Evolutionary conservation across 2,329 filamentous ascomycete genomes (phyloP), one percentile per base, ranked within the genome.

Genomic region (Ceratocystis eucalypticola): DNA sequence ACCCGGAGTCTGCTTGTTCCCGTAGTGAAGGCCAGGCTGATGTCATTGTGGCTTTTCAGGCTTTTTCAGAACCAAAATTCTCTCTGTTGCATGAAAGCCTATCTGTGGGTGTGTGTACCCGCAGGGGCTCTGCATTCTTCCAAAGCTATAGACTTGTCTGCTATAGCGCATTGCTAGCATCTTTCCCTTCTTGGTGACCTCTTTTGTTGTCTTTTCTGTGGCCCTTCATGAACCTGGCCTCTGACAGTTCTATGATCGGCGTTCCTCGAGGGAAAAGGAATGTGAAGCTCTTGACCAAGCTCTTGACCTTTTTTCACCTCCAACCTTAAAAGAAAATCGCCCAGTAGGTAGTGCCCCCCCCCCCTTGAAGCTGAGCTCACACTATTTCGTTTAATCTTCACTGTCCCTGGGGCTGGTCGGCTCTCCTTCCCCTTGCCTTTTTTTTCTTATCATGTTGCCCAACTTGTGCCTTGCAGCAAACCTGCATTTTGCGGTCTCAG

Each of bases 1-100:
- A 30, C 12, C 53, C 17, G 28, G 53, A 20, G 6, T 30, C 53
- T 59, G n/a, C 22, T 37, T 25, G 20, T 4, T 59, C 53, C 17
- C 25, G 37, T 12, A 1, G 53, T 33, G 17, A 59, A 33, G 4
- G 28, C 53, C 6, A 33, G 28, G 53, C 53, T 59, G 53, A 59
- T 59, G 53, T 59, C 53, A 59, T 59, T 59, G 53, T 33, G 28
- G 53, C 53, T 59, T 37, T 57, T 59, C 53, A 59, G 53, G 53
- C 28, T 25, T 28, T 28, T 53, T 53, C 48, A 53, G 48, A 53
- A 12, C 20, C 20, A 53, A 25, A 53, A 37, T 12, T 37, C 37
- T 37, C 22, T 12, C 20, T 53, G 20, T 59, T 59, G 53, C 53
- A 30, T 59, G 28, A n/a, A 59, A 12, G 37, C 10, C 37, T 12